phyloP scores from a whole-genome alignment of 345 rosid genomes.

The Arabis alpina region DNA sequence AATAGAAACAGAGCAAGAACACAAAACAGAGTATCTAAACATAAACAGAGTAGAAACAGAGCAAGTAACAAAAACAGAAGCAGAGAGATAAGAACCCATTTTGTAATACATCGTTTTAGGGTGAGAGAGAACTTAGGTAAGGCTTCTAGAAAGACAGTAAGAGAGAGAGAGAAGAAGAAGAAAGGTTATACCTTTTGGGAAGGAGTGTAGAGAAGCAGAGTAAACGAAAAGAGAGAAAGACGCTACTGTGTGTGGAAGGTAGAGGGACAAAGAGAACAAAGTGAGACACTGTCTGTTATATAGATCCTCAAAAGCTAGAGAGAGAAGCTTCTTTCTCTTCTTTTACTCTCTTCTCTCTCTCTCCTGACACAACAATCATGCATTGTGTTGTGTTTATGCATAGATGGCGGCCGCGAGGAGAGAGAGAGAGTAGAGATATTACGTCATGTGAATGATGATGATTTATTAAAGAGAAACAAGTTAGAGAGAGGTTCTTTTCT shows the following conservation, averaged over 20 bases:
- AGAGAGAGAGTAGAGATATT: slow-evolving; percentile 44
- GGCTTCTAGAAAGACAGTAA: slow-evolving; percentile 18
- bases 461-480: slow-evolving; percentile 37
- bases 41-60: background rate
- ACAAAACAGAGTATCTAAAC: background rate
- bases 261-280: slow-evolving; percentile 62
- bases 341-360: slow-evolving; percentile 41
- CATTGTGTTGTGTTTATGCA: slow-evolving; percentile 62
- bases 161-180: background rate
- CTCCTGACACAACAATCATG: slow-evolving; percentile 93
- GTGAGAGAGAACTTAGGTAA: background rate
- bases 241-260: slow-evolving; percentile 37
- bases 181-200: slow-evolving; percentile 49
- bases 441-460: slow-evolving; percentile 75
- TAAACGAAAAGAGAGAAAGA: slow-evolving; percentile 13
- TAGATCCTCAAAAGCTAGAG: slow-evolving; percentile 52
- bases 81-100: background rate
- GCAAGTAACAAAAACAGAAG: background rate
- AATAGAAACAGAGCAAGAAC: slow-evolving; percentile 17
- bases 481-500: slow-evolving; percentile 24
- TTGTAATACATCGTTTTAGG: background rate
- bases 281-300: slow-evolving; percentile 52
- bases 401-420: slow-evolving; percentile 87
- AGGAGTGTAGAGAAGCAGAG: slow-evolving; percentile 46
- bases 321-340: slow-evolving; percentile 9